Conservation (phyloP, 371 early-diverging fungal species). For the Furculomyces boomerangus region DNA sequence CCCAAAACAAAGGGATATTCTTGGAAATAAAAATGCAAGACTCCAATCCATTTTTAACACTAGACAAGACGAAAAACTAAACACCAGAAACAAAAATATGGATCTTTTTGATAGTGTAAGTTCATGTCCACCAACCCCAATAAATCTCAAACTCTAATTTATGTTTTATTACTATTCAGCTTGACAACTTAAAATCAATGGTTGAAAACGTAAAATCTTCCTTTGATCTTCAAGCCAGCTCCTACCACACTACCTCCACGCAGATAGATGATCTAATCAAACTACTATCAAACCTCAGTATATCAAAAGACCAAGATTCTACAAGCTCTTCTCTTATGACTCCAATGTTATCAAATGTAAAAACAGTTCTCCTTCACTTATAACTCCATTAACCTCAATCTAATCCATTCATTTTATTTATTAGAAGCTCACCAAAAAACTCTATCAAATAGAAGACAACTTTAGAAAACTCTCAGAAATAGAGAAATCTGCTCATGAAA, state of each 20-base stretch:
- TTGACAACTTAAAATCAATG: neutral
- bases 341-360: neutral
- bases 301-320: neutral
- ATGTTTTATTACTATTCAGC: neutral
- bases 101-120: neutral
- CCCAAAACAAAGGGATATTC: too few species aligned
- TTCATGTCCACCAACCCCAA: neutral
- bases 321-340: neutral
- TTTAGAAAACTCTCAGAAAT: too few species aligned
- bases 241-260: neutral
- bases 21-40: neutral
- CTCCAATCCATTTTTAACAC: neutral
- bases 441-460: too few species aligned
- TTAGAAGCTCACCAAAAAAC: neutral
- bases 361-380: neutral
- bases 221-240: neutral
- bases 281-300: neutral
- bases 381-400: neutral
- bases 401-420: neutral
- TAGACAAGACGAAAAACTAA: neutral
- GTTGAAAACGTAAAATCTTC: neutral
- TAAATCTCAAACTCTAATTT: neutral
- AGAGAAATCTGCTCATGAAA: neutral
- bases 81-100: neutral
- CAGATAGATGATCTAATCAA: neutral